phyloP scores from a whole-genome alignment of 257 asterid genomes.

The Oldenlandia corymbosa region DNA sequence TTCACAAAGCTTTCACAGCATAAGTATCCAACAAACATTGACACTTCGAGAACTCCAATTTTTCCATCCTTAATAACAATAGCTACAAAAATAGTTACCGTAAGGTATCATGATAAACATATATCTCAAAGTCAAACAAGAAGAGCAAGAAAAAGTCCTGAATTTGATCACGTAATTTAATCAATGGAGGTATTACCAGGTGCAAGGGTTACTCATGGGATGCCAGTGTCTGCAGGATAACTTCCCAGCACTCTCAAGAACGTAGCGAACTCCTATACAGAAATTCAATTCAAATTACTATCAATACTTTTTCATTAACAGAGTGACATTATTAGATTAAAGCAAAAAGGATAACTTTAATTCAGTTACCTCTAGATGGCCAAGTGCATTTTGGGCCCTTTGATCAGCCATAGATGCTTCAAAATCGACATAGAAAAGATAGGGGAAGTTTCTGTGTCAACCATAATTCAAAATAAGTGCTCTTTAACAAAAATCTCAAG shows the following conservation, averaged over 20 bases:
- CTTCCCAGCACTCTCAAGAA: constrained; percentile 95
- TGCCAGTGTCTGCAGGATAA: constrained; percentile 84
- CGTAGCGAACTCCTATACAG: constrained; percentile 85
- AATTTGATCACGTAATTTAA: neutral
- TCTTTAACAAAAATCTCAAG: neutral
- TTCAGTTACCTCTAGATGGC: constrained; percentile 65
- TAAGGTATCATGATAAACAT: neutral
- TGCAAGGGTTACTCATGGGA: constrained; percentile 35
- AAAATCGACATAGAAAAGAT: constrained; percentile 95
- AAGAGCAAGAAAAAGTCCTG: neutral
- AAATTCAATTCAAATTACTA: constrained; percentile 1
- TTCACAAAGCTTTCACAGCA: neutral
- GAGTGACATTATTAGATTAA: neutral
- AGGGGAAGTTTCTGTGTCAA: constrained; percentile 73
- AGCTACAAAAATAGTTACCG: neutral
- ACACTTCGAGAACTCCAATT: neutral
- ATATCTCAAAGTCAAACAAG: neutral
- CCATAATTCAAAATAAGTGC: neutral
- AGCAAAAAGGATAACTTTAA: neutral
- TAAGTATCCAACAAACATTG: neutral
- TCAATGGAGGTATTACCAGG: constrained; percentile 27
- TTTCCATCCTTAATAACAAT: neutral
- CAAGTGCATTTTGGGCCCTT: constrained; percentile 96
- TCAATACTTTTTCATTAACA: neutral
- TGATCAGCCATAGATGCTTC: constrained; percentile 99